Evolutionary conservation across 2,329 filamentous ascomycete genomes (phyloP).

Genomic region (Trichoderma lentiforme): DNA sequence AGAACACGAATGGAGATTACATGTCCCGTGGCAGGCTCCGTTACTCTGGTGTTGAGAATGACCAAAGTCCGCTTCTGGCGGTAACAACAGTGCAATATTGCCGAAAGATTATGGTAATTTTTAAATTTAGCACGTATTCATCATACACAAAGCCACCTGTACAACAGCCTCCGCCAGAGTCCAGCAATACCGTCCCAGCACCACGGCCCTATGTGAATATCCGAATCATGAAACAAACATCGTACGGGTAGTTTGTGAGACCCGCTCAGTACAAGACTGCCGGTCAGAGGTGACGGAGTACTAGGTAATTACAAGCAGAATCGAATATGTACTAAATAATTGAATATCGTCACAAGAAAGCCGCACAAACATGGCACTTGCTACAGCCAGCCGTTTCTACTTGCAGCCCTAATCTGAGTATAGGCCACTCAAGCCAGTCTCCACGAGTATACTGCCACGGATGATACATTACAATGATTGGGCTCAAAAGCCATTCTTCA

Average conservation of each 20-base stretch:
- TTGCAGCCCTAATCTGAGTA: neutral
- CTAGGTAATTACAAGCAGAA: neutral
- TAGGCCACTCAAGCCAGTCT: neutral
- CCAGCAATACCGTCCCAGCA: neutral
- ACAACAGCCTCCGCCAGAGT: neutral
- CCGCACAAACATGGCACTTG: neutral
- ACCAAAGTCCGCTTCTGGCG: neutral
- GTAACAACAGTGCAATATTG: neutral
- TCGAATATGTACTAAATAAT: neutral
- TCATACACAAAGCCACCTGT: neutral
- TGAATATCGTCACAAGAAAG: neutral
- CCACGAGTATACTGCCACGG: neutral
- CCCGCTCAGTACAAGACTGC: neutral
- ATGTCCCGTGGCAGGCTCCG: neutral
- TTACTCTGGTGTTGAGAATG: neutral
- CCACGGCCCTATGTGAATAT: neutral
- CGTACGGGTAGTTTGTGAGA: neutral
- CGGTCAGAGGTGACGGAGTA: neutral
- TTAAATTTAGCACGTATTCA: neutral
- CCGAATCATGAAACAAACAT: neutral
- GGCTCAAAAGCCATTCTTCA: neutral
- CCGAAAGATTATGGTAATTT: neutral
- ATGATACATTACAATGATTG: neutral
- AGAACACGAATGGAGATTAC: neutral
- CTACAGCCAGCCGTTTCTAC: neutral